A percentile compares a stretch with the other conserved stretches of the same genome.
Conservation (phyloP, 192 early-diverging fungal genomes). For the Entrophospora sp. region DNA sequence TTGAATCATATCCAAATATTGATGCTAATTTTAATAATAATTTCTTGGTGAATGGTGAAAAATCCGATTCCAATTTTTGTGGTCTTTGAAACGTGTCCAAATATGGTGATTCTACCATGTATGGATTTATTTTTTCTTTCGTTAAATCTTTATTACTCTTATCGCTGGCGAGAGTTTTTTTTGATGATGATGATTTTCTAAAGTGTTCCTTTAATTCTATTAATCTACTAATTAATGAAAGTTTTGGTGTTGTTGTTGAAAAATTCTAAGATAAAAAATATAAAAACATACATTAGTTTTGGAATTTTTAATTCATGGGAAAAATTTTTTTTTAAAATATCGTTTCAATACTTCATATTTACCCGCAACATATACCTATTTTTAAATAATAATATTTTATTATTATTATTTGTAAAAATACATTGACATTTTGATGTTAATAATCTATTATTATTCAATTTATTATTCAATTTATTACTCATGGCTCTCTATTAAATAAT, state of each 20-base stretch:
- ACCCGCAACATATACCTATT: constrained; percentile 4
- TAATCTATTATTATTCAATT: no score
- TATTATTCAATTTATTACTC: no score
- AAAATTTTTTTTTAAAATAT: neutral
- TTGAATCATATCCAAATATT: neutral
- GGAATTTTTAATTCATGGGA: neutral
- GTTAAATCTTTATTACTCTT: neutral
- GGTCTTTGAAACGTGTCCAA: constrained; percentile 3
- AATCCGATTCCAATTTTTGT: neutral
- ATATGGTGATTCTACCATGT: neutral
- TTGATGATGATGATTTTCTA: no score
- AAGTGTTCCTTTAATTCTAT: no score
- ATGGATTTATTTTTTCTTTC: neutral
- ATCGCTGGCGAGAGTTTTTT: no score
- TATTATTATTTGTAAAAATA: no score
- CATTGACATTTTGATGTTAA: no score
- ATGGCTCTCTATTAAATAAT: no score
- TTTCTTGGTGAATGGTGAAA: neutral
- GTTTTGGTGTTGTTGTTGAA: no score
- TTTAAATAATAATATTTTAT: neutral
- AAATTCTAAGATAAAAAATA: no score
- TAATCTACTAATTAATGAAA: no score
- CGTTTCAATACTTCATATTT: neutral
- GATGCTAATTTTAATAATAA: neutral
- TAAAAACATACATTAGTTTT: neutral